A percentile compares a stretch with the other conserved stretches of the same genome.
Conservation (phyloP, 78 protist species). For the Dictyostelium citrinum region DNA sequence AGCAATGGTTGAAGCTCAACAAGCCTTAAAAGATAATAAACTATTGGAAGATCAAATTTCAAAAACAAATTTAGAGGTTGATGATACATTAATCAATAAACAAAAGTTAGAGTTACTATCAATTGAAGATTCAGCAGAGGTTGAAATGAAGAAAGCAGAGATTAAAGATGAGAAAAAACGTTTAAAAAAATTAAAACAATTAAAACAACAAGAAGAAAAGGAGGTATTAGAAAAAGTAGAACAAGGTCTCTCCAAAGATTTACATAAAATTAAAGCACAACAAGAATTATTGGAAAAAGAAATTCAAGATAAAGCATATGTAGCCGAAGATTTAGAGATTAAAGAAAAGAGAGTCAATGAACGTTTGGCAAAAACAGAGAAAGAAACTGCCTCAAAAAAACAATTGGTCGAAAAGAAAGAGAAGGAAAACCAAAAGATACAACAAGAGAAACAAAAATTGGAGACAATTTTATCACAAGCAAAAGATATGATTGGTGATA, state of each 20-base stretch:
- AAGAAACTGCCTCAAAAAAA: background rate
- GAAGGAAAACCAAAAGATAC: background rate
- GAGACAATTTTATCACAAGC: slow-evolving; percentile 17
- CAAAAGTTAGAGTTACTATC: background rate
- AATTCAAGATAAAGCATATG: background rate
- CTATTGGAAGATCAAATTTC: background rate
- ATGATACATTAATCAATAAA: background rate
- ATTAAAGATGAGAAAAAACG: slow-evolving; percentile 42
- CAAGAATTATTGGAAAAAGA: slow-evolving; percentile 28
- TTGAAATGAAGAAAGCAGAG: slow-evolving; percentile 24
- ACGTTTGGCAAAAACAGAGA: background rate
- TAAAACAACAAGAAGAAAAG: slow-evolving; percentile 13
- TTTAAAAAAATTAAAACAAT: background rate
- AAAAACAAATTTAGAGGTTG: background rate
- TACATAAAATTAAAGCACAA: background rate
- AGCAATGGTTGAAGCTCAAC: background rate
- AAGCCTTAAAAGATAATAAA: background rate
- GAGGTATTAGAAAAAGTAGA: background rate
- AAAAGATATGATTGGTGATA: background rate
- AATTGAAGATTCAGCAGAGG: slow-evolving; percentile 12
- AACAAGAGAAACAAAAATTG: slow-evolving; percentile 31
- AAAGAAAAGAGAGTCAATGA: slow-evolving; percentile 35
- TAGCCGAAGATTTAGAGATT: background rate
- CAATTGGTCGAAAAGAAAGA: background rate
- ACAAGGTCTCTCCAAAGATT: background rate